Percentiles rank a stretch among this genome's conserved stretches.
Evolutionary conservation across 2,329 filamentous ascomycete species (phyloP).

Genomic region (Colletotrichum sp.): DNA sequence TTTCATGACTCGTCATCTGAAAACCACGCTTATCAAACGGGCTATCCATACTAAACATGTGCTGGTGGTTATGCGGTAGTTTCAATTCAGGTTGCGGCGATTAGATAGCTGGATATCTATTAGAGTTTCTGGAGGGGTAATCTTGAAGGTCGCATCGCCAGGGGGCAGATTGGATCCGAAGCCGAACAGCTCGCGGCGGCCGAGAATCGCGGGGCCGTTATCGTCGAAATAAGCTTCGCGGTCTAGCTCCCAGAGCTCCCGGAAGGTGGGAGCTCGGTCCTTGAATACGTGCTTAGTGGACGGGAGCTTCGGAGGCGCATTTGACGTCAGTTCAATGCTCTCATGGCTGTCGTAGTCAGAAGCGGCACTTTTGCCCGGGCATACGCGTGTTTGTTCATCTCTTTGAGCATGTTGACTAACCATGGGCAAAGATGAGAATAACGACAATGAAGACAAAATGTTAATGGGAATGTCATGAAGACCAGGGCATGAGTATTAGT

Average conservation of each 20-base stretch:
- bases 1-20: neutral
- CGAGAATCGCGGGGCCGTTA: neutral
- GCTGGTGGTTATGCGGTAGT: neutral
- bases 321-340: neutral
- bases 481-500: neutral
- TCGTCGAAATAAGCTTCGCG: neutral
- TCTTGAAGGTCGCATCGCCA: neutral
- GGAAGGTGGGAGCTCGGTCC: neutral
- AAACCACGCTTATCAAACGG: neutral
- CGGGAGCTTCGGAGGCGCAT: neutral
- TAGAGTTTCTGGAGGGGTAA: neutral
- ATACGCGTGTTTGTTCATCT: neutral
- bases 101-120: neutral
- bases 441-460: neutral
- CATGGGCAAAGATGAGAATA: neutral
- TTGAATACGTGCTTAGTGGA: neutral
- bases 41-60: accelerated
- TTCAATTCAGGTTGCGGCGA: neutral
- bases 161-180: neutral
- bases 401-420: neutral
- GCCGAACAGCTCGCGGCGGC: neutral
- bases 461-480: neutral
- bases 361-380: neutral
- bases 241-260: neutral
- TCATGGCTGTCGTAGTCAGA: neutral